Evolutionary conservation across 305 asterid species (phyloP).

Genomic region (Ajuga reptans): DNA sequence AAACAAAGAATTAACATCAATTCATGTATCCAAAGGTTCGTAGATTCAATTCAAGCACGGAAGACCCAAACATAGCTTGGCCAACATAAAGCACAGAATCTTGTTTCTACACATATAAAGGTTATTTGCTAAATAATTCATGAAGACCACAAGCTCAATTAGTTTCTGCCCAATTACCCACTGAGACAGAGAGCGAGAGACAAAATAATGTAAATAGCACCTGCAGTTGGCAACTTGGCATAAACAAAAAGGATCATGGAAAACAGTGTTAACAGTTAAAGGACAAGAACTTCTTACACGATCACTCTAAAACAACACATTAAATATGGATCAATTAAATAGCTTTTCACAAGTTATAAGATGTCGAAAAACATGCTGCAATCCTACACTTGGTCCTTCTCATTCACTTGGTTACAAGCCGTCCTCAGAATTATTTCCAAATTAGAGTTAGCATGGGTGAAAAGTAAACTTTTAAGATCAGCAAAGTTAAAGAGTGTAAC

Average conservation of each 20-base stretch:
- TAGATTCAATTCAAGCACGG: not conserved
- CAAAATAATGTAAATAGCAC: not conserved
- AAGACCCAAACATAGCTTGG: not conserved
- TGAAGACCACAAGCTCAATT: slow-evolving; percentile 9
- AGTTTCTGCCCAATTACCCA: not conserved
- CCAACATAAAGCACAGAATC: not conserved
- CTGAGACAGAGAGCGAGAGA: not conserved
- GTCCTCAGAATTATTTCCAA: too few species aligned
- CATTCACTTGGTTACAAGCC: not conserved
- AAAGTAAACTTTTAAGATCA: not conserved
- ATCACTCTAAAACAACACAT: not conserved
- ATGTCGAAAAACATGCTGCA: not conserved
- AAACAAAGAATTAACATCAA: not conserved
- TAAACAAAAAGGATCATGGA: not conserved
- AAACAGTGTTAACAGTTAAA: not conserved
- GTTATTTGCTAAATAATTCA: not conserved
- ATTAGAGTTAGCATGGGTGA: too few species aligned
- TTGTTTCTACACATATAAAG: slow-evolving; percentile 13
- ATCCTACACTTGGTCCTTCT: too few species aligned
- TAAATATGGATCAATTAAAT: not conserved
- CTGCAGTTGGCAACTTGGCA: not conserved
- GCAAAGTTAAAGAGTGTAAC: not conserved
- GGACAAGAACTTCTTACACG: too few species aligned
- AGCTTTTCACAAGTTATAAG: not conserved
- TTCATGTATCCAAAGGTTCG: slow-evolving; percentile 12